Base-by-base conservation (phyloP, 306 rosid genomes). In the Coriaria nepalensis region DNA sequence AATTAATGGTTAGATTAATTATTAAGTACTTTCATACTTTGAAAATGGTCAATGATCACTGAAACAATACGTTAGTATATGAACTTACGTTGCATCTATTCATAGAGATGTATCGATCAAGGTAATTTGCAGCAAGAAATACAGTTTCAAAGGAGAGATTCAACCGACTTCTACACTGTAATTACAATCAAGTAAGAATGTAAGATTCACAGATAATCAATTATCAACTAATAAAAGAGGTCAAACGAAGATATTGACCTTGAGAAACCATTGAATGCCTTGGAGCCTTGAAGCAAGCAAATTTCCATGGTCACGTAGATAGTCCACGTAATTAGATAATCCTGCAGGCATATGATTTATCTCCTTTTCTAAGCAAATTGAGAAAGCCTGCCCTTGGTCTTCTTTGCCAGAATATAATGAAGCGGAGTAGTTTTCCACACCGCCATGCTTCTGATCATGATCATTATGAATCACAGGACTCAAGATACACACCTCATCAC, bases 21-120 rank as follows among this genome's bases (percentile, higher is more conserved):
- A n/a, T n/a, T n/a, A n/a, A n/a, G n/a, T n/a, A n/a, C n/a, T n/a
- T n/a, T n/a, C n/a, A n/a, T n/a, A n/a, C n/a, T n/a, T n/a, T n/a
- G n/a, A n/a, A n/a, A n/a, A n/a, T n/a, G n/a, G n/a, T n/a, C n/a
- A n/a, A n/a, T n/a, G n/a, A n/a, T n/a, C n/a, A n/a, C n/a, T n/a
- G n/a, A n/a, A n/a, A n/a, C n/a, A n/a, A n/a, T n/a, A n/a, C n/a
- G n/a, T n/a, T n/a, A n/a, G 33, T 33, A n/a, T 39, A 39, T 37
- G 8, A 33, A 10, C 75, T 77, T 61, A 78, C 84, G 46, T 57
- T 61, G 56, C 55, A 63, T 40, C 46, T 63, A 40, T 63, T 70
- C 63, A 53, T 57, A 5, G 84, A 78, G 32, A 73, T 42, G 68
- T 67, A 70, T 6, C 78, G 68, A 50, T 78, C 84, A 6, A 78